Conservation (phyloP, 345 rosid genomes). For the Murraya paniculata region DNA sequence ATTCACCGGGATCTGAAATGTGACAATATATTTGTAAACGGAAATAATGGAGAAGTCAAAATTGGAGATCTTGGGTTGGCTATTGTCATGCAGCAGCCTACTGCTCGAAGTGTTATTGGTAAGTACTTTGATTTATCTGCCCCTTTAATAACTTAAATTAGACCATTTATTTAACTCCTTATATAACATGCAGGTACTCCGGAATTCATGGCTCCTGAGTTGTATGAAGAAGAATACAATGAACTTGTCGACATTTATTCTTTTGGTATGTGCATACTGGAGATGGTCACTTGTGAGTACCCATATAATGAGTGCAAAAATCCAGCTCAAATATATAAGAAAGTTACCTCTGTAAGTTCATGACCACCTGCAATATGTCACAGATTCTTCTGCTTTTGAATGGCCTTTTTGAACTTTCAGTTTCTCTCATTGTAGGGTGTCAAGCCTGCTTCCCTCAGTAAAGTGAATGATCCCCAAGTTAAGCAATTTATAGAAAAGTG, state of each 20-base stretch:
- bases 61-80: conserved; percentile 92
- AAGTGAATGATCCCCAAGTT: conserved; percentile 63
- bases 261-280: conserved; percentile 83
- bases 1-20: conserved; percentile 90
- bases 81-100: conserved; percentile 72
- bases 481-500: conserved; percentile 87
- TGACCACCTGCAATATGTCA: background rate
- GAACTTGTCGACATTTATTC: conserved; percentile 84
- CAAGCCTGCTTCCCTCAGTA: conserved; percentile 72
- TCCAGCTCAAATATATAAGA: conserved; percentile 79
- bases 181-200: conserved; percentile 60
- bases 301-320: conserved; percentile 81
- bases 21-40: conserved; percentile 81
- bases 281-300: conserved; percentile 78
- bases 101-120: conserved; percentile 81
- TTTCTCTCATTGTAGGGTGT: conserved; percentile 46
- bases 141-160: background rate
- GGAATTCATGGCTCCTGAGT: conserved; percentile 95
- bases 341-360: conserved; percentile 62
- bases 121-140: conserved; percentile 8
- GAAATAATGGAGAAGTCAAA: conserved; percentile 81
- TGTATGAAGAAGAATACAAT: conserved; percentile 82
- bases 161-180: background rate
- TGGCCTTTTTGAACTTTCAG: background rate
- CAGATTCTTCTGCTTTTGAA: background rate